Percentiles rank a stretch among this genome's conserved stretches.
Conservation (phyloP, 139 green algal genomes). For the Tetraselmis striata region DNA sequence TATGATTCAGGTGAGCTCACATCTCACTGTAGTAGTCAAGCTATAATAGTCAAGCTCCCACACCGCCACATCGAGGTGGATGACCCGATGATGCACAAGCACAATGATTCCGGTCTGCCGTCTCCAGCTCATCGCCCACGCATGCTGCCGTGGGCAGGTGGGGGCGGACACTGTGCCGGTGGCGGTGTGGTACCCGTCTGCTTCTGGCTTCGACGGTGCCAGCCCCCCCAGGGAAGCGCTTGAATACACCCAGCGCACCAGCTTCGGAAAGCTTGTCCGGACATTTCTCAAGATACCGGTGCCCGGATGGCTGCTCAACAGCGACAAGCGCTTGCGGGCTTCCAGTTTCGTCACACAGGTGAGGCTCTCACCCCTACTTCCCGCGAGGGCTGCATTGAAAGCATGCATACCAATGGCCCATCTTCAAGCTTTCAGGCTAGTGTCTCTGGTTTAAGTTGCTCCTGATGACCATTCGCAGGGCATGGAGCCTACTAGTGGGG, state of each 20-base stretch:
- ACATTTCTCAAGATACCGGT: not conserved
- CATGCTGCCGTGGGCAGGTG: not conserved
- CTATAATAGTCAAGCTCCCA: no score
- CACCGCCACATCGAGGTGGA: no score
- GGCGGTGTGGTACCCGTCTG: not conserved
- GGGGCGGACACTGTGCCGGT: not conserved
- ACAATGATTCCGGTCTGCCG: not conserved
- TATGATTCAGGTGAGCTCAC: not conserved
- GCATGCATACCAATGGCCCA: not conserved
- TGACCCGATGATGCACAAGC: not conserved
- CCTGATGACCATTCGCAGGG: no score
- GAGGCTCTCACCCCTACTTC: not conserved
- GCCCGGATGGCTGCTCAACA: not conserved
- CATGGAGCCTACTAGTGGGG: no score
- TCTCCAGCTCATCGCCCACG: not conserved
- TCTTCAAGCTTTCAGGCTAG: no score
- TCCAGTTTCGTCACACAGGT: not conserved
- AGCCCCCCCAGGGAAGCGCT: no score
- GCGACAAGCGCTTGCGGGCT: not conserved
- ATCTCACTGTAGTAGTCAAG: not conserved
- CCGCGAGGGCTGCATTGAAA: not conserved
- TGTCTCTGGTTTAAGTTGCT: no score
- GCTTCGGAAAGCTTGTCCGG: not conserved
- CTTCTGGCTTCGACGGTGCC: not conserved
- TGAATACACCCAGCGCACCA: not conserved